Evolutionary conservation across 176 grass and related monocot species (phyloP), one percentile per base, ranked within the genome.

Genomic region (Aegilops umbellulata): DNA sequence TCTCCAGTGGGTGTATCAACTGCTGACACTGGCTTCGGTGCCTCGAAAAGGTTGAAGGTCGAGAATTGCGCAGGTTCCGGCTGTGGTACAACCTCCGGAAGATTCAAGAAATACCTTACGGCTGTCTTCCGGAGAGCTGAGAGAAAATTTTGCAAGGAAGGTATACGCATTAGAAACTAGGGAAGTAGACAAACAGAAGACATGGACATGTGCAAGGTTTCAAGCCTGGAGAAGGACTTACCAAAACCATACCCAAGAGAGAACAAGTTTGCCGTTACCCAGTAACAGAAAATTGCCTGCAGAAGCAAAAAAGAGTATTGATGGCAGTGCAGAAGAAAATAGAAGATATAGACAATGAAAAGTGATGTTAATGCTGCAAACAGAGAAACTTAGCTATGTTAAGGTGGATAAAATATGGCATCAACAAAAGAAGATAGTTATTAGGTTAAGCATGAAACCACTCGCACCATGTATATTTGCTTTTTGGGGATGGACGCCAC

Each of bases 261-360:
- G 79, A 95, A 98, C 85, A 98, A 74, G 80, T 94, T 98, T 14
- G 96, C 94, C 17, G 96, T 95, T 19, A 95, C 53, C 96, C 93
- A 95, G 81, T 98, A 95, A 88, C 83, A 95, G 82, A 98, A 95
- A 92, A 98, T 91, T 82, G 93, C 96, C 96, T 98, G 84, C 31
- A 79, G 60, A 64, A 75, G 16, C 49, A 51, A 89, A 17, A 16
- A 5, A 83, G 22, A 81, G n/a, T 69, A 66, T 79, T 61, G 47
- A 58, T 19, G 69, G 22, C 35, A 72, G 2, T 24, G 35, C 10
- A 6, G 39, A 71, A 77, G 14, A 63, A 63, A 89, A 20, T 0
- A 39, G 36, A 10, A 62, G 25, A 88, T 41, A 41, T 41, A 41
- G 39, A 41, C 9, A 19, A 12, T 76, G 23, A 79, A 58, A 60